Conservation (phyloP, 805 yeast genomes). For the Wickerhamiella brachini region DNA sequence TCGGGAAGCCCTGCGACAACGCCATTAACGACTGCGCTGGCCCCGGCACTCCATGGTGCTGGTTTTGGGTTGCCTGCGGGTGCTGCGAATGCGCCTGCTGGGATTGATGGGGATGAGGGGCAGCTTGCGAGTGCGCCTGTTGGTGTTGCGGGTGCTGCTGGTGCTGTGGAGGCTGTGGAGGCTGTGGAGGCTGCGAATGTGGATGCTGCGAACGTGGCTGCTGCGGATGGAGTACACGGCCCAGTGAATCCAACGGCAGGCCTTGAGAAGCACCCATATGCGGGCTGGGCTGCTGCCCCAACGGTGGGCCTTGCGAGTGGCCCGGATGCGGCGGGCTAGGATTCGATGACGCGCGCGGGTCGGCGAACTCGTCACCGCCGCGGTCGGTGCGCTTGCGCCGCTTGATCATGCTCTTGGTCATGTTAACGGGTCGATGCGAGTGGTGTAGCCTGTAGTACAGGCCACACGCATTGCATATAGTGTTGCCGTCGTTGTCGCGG, state of each 20-base stretch:
- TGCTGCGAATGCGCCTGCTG: background rate
- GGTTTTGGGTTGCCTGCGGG: background rate
- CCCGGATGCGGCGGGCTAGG: background rate
- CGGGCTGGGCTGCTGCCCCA: background rate
- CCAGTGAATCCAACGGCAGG: background rate
- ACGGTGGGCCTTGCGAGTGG: background rate
- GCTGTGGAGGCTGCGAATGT: background rate
- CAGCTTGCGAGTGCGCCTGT: background rate
- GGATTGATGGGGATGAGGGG: background rate
- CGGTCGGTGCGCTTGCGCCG: slow-evolving; percentile 42
- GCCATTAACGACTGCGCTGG: background rate
- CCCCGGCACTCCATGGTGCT: background rate
- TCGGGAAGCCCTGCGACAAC: background rate
- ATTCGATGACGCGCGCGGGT: background rate
- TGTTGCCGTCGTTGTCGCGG: slow-evolving; percentile 65
- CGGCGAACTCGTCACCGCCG: background rate
- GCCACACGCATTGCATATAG: slow-evolving; percentile 81
- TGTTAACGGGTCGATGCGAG: slow-evolving; percentile 56
- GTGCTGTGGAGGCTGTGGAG: background rate
- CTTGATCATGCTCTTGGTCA: slow-evolving; percentile 62
- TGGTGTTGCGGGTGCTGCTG: background rate
- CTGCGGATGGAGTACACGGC: background rate
- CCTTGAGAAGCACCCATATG: background rate
- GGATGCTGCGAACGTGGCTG: background rate
- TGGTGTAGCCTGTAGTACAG: slow-evolving; percentile 66